phyloP scores from a whole-genome alignment of 2,329 filamentous ascomycete species.

The Paecilomyces variotii region DNA sequence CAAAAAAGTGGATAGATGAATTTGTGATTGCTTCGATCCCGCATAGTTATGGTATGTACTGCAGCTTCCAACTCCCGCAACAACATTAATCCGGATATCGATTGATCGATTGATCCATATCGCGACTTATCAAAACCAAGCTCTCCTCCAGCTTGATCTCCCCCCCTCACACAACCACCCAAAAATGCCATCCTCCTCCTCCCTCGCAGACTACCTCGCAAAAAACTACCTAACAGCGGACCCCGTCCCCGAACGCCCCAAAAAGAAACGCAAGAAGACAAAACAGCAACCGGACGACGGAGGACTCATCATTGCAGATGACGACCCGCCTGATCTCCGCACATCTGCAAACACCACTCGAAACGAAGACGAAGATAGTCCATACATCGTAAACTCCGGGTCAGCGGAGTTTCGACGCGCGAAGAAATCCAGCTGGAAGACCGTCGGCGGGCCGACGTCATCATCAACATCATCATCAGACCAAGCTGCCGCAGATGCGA shows the following conservation, averaged over 20 bases:
- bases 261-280: conserved; percentile 50
- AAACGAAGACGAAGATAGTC: conserved; percentile 31
- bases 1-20: no score
- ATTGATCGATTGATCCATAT: conserved; percentile 1
- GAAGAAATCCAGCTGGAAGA: conserved; percentile 77
- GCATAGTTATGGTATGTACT: background rate
- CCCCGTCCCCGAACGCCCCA: conserved; percentile 38
- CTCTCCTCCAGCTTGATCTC: conserved; percentile 2
- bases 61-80: conserved; percentile 6
- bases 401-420: conserved; percentile 55
- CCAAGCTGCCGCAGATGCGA: conserved; percentile 66
- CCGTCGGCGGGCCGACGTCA: conserved; percentile 45
- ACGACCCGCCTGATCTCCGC: conserved; percentile 32
- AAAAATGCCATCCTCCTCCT: conserved; percentile 43
- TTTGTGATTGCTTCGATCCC: background rate
- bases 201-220: conserved; percentile 76
- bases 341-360: conserved; percentile 13
- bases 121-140: background rate
- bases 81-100: conserved; percentile 15
- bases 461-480: conserved; percentile 25
- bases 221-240: conserved; percentile 79
- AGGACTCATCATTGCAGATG: conserved; percentile 34
- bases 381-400: conserved; percentile 18
- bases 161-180: background rate
- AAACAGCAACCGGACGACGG: conserved; percentile 37